Conservation (phyloP, 108 stramenopile species). For the Nitzschia sp. region DNA sequence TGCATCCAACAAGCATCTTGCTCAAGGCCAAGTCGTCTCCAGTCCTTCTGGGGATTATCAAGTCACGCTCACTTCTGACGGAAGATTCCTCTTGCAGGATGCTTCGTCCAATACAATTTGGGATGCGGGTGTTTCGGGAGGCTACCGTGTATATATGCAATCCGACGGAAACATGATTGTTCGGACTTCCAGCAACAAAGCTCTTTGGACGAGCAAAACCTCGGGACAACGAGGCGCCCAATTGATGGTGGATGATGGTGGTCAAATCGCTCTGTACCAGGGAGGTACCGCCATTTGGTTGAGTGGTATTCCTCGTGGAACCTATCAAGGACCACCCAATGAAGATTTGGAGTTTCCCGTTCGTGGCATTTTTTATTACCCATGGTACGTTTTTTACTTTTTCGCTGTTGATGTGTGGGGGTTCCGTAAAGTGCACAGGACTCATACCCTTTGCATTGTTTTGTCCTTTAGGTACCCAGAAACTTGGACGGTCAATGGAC, state of each 20-base stretch:
- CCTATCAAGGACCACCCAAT: slow-evolving; percentile 16
- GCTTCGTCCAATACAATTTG: slow-evolving; percentile 8
- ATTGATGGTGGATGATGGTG: slow-evolving; percentile 31
- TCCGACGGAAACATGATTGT: slow-evolving; percentile 30
- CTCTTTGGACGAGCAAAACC: slow-evolving; percentile 19
- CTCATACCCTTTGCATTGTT: background rate
- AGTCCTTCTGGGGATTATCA: slow-evolving; percentile 23
- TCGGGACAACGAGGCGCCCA: slow-evolving; percentile 8
- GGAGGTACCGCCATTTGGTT: slow-evolving; percentile 17
- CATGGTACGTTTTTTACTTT: slow-evolving; percentile 18
- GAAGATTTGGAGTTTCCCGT: slow-evolving; percentile 11
- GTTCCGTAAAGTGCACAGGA: too few relatives aligned
- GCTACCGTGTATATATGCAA: slow-evolving; percentile 10
- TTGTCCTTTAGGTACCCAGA: slow-evolving; percentile 16
- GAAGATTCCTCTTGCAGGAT: slow-evolving; percentile 26
- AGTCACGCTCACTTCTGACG: slow-evolving; percentile 7
- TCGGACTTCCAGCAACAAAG: background rate
- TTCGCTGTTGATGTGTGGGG: too few relatives aligned
- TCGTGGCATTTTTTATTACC: slow-evolving; percentile 33
- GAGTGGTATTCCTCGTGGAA: slow-evolving; percentile 26
- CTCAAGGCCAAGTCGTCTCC: slow-evolving; percentile 21
- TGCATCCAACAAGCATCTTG: background rate
- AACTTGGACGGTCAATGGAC: slow-evolving; percentile 32
- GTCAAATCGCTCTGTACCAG: slow-evolving; percentile 10
- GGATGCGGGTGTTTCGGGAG: slow-evolving; percentile 11